phyloP scores from a whole-genome alignment of 352 stramenopile genomes.

The Bremia lactucae region DNA sequence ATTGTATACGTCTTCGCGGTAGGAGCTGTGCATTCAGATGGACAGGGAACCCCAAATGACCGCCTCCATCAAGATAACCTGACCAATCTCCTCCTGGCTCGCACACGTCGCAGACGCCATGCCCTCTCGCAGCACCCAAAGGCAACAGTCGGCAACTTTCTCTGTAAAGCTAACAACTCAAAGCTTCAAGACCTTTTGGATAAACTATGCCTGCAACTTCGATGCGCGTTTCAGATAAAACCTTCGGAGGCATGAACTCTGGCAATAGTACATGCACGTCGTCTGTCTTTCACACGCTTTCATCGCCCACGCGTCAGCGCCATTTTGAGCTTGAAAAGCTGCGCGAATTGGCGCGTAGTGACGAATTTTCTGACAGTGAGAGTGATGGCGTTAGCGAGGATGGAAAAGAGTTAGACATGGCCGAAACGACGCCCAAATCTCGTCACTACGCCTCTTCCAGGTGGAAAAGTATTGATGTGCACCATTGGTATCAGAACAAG shows the following conservation, averaged over 20 bases:
- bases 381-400: conserved; percentile 62
- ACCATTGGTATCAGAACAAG: conserved; percentile 13
- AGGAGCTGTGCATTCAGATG: no score
- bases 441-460: conserved; percentile 30
- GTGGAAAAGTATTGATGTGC: conserved; percentile 9
- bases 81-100: conserved; percentile 12
- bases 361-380: conserved; percentile 78
- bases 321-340: conserved; percentile 51
- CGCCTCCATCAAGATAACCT: background rate
- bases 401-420: conserved; percentile 32
- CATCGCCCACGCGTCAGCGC: conserved; percentile 35
- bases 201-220: conserved; percentile 46
- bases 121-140: conserved; percentile 5
- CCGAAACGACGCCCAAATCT: conserved; percentile 45
- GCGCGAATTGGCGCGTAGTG: conserved; percentile 54
- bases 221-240: conserved; percentile 35
- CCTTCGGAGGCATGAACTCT: conserved; percentile 35
- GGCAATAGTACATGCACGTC: conserved; percentile 31
- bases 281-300: conserved; percentile 40
- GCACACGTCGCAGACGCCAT: conserved; percentile 15
- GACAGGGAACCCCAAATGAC: no score
- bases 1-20: no score
- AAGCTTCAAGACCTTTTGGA: background rate
- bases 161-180: conserved; percentile 3
- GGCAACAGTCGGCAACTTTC: conserved; percentile 16